These are phyloP conservation scores for Stenocarpella maydis DNA, from an alignment of 2,329 filamentous ascomycete genomes.

Conservation along the genomic window DNA sequence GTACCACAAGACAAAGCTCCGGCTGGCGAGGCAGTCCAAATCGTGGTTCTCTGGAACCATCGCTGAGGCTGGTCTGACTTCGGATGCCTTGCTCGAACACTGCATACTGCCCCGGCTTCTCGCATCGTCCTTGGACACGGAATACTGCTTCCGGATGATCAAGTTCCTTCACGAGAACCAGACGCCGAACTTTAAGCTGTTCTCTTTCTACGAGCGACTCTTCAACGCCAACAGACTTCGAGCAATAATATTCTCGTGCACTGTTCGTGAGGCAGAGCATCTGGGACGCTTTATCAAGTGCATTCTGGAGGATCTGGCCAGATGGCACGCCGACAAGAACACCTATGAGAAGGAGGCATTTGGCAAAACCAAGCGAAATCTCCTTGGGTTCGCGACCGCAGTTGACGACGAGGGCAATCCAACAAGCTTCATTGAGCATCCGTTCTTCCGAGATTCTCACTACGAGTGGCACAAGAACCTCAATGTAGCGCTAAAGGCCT, in stretches of 20 bases:
- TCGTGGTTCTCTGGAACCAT: slow-evolving; percentile 78
- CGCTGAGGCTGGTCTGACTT: slow-evolving; percentile 70
- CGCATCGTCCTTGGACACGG: slow-evolving; percentile 85
- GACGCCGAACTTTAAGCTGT: slow-evolving; percentile 85
- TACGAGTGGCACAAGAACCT: slow-evolving; percentile 92
- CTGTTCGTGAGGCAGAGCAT: slow-evolving; percentile 89
- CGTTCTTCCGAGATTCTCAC: slow-evolving; percentile 84
- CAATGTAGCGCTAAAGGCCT: slow-evolving; percentile 80
- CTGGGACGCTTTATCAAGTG: slow-evolving; percentile 91
- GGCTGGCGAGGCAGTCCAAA: slow-evolving; percentile 78
- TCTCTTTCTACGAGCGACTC: slow-evolving; percentile 82
- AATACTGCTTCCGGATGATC: slow-evolving; percentile 87
- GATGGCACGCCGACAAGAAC: slow-evolving; percentile 82
- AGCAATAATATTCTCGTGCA: slow-evolving; percentile 86
- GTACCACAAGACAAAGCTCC: slow-evolving; percentile 71
- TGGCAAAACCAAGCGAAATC: slow-evolving; percentile 57
- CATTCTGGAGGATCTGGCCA: slow-evolving; percentile 78
- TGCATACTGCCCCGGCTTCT: slow-evolving; percentile 91
- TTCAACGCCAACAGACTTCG: slow-evolving; percentile 85
- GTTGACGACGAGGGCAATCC: slow-evolving; percentile 77
- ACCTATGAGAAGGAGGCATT: slow-evolving; percentile 85
- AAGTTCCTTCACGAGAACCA: slow-evolving; percentile 87
- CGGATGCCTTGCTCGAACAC: slow-evolving; percentile 83
- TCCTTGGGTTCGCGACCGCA: slow-evolving; percentile 81
- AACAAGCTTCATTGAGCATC: slow-evolving; percentile 78